Evolutionary conservation across 495 filamentous ascomycete species (phyloP).

Genomic region (Penicillium coprophilum): DNA sequence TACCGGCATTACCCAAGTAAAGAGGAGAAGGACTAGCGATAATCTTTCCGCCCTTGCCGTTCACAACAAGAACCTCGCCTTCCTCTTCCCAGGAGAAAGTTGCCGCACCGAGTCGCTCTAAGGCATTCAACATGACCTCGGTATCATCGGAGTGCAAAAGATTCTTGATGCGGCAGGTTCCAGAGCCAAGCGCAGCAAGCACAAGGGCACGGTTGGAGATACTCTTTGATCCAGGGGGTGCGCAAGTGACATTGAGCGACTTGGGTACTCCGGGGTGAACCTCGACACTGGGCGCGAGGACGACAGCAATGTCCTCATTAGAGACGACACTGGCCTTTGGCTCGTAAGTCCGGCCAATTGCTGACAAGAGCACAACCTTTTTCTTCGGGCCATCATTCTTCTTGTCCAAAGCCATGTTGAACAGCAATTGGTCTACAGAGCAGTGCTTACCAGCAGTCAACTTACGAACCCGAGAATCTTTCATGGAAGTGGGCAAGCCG

Average conservation of each 20-base stretch:
- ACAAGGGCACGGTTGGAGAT: slow-evolving; percentile 95
- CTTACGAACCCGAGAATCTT: slow-evolving; percentile 80
- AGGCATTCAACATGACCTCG: slow-evolving; percentile 91
- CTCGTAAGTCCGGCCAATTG: slow-evolving; percentile 85
- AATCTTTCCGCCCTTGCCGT: slow-evolving; percentile 83
- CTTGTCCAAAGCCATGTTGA: slow-evolving; percentile 97
- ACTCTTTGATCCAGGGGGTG: slow-evolving; percentile 94
- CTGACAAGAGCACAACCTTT: slow-evolving; percentile 92
- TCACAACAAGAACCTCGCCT: slow-evolving; percentile 84
- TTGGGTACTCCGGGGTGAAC: slow-evolving; percentile 68
- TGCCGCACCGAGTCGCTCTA: slow-evolving; percentile 82
- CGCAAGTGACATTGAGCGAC: slow-evolving; percentile 67
- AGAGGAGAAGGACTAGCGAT: slow-evolving; percentile 71
- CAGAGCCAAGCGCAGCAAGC: slow-evolving; percentile 85
- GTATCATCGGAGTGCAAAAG: slow-evolving; percentile 96
- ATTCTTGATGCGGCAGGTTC: slow-evolving; percentile 84
- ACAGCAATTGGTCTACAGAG: slow-evolving; percentile 81
- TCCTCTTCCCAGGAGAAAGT: slow-evolving; percentile 92
- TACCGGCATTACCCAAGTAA: slow-evolving; percentile 96
- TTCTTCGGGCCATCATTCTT: slow-evolving; percentile 97
- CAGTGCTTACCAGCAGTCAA: slow-evolving; percentile 86
- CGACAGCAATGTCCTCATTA: slow-evolving; percentile 79
- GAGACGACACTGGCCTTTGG: slow-evolving; percentile 82
- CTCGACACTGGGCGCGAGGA: slow-evolving; percentile 76
- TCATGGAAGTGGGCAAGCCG: slow-evolving; percentile 80